Evolutionary conservation across 192 early-diverging fungal species (phyloP).

Genomic region (Coemansia sp.): DNA sequence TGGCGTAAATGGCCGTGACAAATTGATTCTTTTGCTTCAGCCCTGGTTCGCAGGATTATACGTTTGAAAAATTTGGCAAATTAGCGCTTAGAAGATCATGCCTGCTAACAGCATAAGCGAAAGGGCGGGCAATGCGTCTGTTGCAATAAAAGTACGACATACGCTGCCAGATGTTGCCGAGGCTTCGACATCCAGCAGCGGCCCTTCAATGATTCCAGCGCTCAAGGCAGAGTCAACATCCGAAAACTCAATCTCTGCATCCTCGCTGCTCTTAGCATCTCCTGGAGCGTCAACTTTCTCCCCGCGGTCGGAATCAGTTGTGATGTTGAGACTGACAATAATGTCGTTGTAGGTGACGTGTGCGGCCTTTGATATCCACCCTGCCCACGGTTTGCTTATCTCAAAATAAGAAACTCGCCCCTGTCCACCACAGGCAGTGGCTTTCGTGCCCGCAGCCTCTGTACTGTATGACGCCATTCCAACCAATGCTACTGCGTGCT

Average conservation of each 20-base stretch:
- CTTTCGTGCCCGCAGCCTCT: neutral
- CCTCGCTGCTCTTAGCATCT: neutral
- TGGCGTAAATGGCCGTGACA: neutral
- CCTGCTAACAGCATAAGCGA: neutral
- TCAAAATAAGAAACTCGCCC: slow-evolving; percentile 17
- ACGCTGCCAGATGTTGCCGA: neutral
- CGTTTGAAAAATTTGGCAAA: neutral
- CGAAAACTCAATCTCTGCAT: neutral
- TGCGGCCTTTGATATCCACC: slow-evolving; percentile 17
- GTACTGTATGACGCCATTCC: slow-evolving; percentile 24
- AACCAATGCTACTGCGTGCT: slow-evolving; percentile 7
- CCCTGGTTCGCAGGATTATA: too few relatives aligned
- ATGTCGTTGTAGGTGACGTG: slow-evolving; percentile 14
- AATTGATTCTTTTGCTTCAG: too few relatives aligned
- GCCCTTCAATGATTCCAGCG: neutral
- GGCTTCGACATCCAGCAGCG: neutral
- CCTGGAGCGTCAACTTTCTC: neutral
- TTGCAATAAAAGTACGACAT: neutral
- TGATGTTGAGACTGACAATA: slow-evolving; percentile 2
- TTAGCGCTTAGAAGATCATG: neutral
- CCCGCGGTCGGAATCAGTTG: neutral
- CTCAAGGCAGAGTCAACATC: neutral
- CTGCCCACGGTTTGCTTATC: slow-evolving; percentile 13
- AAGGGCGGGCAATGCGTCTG: neutral
- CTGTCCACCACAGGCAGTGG: neutral